These are phyloP conservation scores for Mycena galericulata DNA, from an alignment of 768 basidiomycete species.

Conservation along the genomic window DNA sequence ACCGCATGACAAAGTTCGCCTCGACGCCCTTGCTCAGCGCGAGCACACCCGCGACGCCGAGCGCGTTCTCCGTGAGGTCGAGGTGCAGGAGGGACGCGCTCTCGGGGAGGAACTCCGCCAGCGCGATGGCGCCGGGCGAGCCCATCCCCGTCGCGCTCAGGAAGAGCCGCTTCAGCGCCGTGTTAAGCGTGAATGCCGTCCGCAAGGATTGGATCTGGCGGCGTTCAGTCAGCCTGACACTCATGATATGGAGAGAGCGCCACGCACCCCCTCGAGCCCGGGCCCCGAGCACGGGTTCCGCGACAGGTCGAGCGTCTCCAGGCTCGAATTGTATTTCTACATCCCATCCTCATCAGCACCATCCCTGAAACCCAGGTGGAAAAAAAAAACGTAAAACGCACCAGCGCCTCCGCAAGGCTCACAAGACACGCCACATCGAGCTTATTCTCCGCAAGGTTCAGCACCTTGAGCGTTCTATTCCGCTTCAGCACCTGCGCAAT, in stretches of 20 bases:
- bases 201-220: slow-evolving; percentile 85
- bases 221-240: not conserved
- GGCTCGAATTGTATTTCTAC: slow-evolving; percentile 93
- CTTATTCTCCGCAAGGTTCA: slow-evolving; percentile 95
- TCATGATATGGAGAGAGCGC: not conserved
- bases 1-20: slow-evolving; percentile 87
- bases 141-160: slow-evolving; percentile 85
- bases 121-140: slow-evolving; percentile 89
- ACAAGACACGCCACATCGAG: slow-evolving; percentile 87
- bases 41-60: slow-evolving; percentile 94
- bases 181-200: slow-evolving; percentile 93
- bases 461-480: slow-evolving; percentile 93
- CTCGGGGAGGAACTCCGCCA: slow-evolving; percentile 97
- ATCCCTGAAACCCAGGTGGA: not conserved
- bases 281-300: slow-evolving; percentile 96
- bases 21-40: slow-evolving; percentile 90
- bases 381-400: slow-evolving; percentile 51
- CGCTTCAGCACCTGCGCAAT: slow-evolving; percentile 96
- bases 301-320: slow-evolving; percentile 95
- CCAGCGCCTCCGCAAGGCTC: slow-evolving; percentile 89
- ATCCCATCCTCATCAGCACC: not conserved
- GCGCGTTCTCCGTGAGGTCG: slow-evolving; percentile 84
- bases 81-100: slow-evolving; percentile 89
- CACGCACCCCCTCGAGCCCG: slow-evolving; percentile 86
- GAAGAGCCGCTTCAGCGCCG: slow-evolving; percentile 91